phyloP scores from a whole-genome alignment of 176 grass and related monocot species.

The bread wheat (Triticum aestivum) region IWGSC_CS_RefSeq_v2.1 NC_057798.1:463720179-463720678 shows the following conservation, averaged over 20 bases:
- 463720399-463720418: not conserved
- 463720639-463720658: not conserved
- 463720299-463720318: conserved; percentile 70
- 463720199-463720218: conserved; percentile 84
- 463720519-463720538: not conserved
- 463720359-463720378: not conserved
- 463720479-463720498: not conserved
- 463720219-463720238: conserved; percentile 84
- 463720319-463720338: conserved; percentile 15
- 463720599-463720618: not conserved
- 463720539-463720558: not conserved
- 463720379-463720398: not conserved
- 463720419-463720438: not conserved
- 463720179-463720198: conserved; percentile 82
- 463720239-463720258: conserved; percentile 64
- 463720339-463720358: conserved; percentile 8
- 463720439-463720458: not conserved
- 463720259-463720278: conserved; percentile 70
- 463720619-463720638: not conserved
- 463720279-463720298: conserved; percentile 81
- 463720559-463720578: not conserved
- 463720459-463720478: not conserved
- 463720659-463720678: conserved; percentile 13
- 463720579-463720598: not conserved
- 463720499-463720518: not conserved